phyloP scores from a whole-genome alignment of 2,329 filamentous ascomycete genomes.

The Botrytis fabae region DNA sequence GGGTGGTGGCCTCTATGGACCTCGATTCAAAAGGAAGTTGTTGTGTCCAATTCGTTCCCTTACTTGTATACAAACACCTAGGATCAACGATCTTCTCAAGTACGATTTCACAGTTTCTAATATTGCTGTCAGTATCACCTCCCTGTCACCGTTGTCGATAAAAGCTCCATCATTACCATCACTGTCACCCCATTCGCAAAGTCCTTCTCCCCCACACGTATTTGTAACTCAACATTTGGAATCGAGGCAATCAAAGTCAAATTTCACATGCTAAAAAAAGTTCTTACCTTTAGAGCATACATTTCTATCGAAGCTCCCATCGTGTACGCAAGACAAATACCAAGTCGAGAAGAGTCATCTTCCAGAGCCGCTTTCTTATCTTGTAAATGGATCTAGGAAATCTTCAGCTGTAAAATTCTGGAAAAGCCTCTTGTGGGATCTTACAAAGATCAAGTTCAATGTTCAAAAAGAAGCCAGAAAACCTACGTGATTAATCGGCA shows the following conservation, averaged over 20 bases:
- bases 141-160: too few species aligned
- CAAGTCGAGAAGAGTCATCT: accelerated
- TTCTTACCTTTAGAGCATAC: not conserved
- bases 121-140: not conserved
- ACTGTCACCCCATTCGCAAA: not conserved
- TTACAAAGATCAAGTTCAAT: not conserved
- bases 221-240: not conserved
- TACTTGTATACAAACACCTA: too few species aligned
- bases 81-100: not conserved
- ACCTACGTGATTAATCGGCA: not conserved
- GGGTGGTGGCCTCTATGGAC: too few species aligned
- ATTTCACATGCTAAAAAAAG: not conserved
- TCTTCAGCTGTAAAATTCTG: not conserved
- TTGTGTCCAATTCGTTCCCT: accelerated
- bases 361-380: not conserved
- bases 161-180: not conserved
- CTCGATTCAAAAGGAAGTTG: not conserved
- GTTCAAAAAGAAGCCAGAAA: not conserved
- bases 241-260: not conserved
- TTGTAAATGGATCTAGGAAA: not conserved
- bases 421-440: not conserved
- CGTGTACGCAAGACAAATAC: not conserved
- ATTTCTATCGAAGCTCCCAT: not conserved
- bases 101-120: not conserved
- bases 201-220: not conserved